Conservation (phyloP, 1,284 basidiomycete genomes). For the Phenoliferia sp. region DNA sequence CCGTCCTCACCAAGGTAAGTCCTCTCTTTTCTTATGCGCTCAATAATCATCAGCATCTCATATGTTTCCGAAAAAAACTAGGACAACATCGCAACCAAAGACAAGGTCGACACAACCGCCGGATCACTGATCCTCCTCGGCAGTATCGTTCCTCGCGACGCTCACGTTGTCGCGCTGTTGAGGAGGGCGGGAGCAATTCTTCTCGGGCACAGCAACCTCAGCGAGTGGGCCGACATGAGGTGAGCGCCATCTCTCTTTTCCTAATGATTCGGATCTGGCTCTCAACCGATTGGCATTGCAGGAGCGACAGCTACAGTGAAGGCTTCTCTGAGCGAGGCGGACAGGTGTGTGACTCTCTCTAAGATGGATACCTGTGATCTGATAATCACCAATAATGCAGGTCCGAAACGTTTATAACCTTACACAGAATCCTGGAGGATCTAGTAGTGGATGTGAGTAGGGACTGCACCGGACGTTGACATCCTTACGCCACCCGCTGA, state of each 20-base stretch:
- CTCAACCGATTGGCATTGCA: not conserved
- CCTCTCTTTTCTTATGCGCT: too few species aligned
- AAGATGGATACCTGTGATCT: not conserved
- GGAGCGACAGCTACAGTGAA: not conserved
- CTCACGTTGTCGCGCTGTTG: not conserved
- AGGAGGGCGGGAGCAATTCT: not conserved
- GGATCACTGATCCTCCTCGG: not conserved
- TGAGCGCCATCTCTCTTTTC: not conserved
- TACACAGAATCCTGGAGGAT: not conserved
- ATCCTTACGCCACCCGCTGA: not conserved
- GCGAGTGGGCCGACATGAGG: not conserved
- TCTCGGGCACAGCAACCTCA: not conserved
- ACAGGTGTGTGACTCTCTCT: not conserved
- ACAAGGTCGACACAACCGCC: not conserved
- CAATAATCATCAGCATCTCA: too few species aligned
- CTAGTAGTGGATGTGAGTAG: not conserved
- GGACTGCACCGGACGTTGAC: too few species aligned
- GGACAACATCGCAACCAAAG: not conserved
- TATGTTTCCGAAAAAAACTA: too few species aligned
- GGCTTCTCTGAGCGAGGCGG: not conserved
- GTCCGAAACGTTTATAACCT: not conserved
- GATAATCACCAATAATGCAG: not conserved
- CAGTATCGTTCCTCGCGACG: not conserved
- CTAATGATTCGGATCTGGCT: not conserved
- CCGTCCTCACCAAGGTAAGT: not conserved